Evolutionary conservation across 2,329 filamentous ascomycete species (phyloP).

Genomic region (Fusarium fracticaudum): DNA sequence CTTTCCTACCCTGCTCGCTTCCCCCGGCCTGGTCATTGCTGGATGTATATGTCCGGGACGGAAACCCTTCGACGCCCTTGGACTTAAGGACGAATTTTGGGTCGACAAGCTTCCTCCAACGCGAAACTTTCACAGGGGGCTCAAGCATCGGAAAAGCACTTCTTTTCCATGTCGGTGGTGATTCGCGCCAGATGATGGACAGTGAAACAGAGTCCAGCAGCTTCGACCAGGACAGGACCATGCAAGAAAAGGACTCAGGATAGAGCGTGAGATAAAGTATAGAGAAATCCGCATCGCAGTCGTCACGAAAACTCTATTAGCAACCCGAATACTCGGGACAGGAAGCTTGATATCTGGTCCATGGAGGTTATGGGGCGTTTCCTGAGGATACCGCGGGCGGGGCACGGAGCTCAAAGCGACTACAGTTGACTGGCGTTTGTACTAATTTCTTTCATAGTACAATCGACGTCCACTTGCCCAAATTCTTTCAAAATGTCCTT

Average conservation of each 20-base stretch:
- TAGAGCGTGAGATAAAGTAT: background rate
- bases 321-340: background rate
- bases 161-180: background rate
- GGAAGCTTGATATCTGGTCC: background rate
- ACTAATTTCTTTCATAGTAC: slow-evolving; percentile 41
- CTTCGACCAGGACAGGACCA: background rate
- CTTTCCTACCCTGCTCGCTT: slow-evolving; percentile 6
- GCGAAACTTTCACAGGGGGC: no score
- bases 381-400: slow-evolving; percentile 22
- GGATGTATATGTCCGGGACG: background rate
- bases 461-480: slow-evolving; percentile 34
- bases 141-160: no score
- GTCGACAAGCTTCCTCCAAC: background rate
- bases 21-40: background rate
- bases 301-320: background rate
- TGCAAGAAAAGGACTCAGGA: background rate
- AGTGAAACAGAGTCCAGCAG: background rate
- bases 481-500: slow-evolving; percentile 75
- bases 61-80: background rate
- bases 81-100: background rate
- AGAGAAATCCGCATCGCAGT: background rate
- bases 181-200: background rate
- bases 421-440: slow-evolving; percentile 14
- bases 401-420: slow-evolving; percentile 32
- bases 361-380: slow-evolving; percentile 1